phyloP scores from a whole-genome alignment of 2,329 filamentous ascomycete genomes.

The Talaromyces sp. region DNA sequence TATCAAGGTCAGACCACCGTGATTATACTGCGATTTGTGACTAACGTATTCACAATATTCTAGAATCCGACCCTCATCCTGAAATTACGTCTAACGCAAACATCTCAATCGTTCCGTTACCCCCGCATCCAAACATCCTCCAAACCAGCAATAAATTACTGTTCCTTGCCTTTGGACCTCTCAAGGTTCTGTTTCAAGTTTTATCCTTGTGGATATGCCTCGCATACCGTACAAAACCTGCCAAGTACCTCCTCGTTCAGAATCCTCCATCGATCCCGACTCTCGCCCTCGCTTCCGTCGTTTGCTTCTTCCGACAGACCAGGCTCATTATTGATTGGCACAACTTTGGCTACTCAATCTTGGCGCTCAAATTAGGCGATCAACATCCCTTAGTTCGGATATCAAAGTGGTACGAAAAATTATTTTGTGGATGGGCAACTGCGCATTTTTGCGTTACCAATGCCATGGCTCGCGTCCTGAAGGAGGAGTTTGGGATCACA shows the following conservation, averaged over 20 bases:
- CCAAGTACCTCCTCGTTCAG: conserved; percentile 84
- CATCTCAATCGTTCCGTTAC: conserved; percentile 69
- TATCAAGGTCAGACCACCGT: conserved; percentile 63
- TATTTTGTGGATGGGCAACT: conserved; percentile 64
- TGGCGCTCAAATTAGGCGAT: conserved; percentile 63
- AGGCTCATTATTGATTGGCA: conserved; percentile 94
- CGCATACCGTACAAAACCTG: conserved; percentile 68
- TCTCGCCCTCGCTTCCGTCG: conserved; percentile 68
- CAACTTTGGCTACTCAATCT: conserved; percentile 95
- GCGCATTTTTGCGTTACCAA: conserved; percentile 84
- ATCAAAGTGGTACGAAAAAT: conserved; percentile 72
- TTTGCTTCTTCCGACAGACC: conserved; percentile 74
- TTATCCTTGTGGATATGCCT: conserved; percentile 67
- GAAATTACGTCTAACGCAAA: conserved; percentile 66
- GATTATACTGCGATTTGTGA: neutral
- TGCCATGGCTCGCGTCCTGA: conserved; percentile 77
- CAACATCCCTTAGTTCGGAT: conserved; percentile 72
- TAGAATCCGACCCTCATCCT: conserved; percentile 77
- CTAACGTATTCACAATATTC: neutral
- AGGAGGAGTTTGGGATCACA: conserved; percentile 60
- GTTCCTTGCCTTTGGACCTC: conserved; percentile 72
- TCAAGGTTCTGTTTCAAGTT: conserved; percentile 84
- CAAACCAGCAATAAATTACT: conserved; percentile 66
- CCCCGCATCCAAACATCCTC: conserved; percentile 63
- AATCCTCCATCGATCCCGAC: conserved; percentile 96